These are phyloP conservation scores for Colletotrichum liaoningense DNA, from an alignment of 2,329 filamentous ascomycete species.

Conservation along the genomic window DNA sequence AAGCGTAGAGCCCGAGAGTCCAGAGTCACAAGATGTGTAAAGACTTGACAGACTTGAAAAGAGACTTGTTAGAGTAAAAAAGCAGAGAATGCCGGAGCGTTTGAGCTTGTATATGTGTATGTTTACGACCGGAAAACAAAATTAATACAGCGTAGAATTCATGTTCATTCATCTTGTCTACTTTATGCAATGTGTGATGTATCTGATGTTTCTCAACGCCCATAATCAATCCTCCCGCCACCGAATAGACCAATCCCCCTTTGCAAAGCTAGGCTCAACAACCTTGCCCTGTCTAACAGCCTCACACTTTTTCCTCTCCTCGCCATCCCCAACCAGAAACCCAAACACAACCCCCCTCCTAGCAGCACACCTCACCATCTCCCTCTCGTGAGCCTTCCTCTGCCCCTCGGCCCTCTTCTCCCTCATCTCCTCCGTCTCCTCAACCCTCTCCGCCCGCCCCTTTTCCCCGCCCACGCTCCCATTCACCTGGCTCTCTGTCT, in stretches of 20 bases:
- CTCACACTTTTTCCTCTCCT: slow-evolving; percentile 61
- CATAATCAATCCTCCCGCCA: slow-evolving; percentile 58
- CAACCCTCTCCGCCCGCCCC: slow-evolving; percentile 61
- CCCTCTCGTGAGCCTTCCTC: slow-evolving; percentile 56
- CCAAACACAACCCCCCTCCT: slow-evolving; percentile 70
- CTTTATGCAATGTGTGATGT: neutral
- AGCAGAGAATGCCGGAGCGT: neutral
- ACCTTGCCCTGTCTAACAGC: slow-evolving; percentile 69
- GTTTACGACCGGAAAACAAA: neutral
- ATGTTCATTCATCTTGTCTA: neutral
- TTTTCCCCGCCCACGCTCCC: slow-evolving; percentile 68
- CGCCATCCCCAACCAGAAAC: slow-evolving; percentile 44
- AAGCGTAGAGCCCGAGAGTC: neutral
- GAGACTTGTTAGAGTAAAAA: neutral
- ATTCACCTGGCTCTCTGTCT: slow-evolving; percentile 61
- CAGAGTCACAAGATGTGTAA: too few species aligned
- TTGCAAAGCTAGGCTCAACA: slow-evolving; percentile 70
- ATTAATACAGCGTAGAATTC: slow-evolving; percentile 3
- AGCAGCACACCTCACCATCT: slow-evolving; percentile 72
- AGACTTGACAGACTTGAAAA: neutral
- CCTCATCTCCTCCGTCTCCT: slow-evolving; percentile 63
- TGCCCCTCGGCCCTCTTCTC: slow-evolving; percentile 61
- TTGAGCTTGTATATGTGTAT: neutral
- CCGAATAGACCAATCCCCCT: slow-evolving; percentile 68
- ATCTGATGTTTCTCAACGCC: too few species aligned